Percentiles rank a stretch among this genome's conserved stretches.
phyloP scores from a whole-genome alignment of 495 filamentous ascomycete species.

The Achaetomiella virescens region DNA sequence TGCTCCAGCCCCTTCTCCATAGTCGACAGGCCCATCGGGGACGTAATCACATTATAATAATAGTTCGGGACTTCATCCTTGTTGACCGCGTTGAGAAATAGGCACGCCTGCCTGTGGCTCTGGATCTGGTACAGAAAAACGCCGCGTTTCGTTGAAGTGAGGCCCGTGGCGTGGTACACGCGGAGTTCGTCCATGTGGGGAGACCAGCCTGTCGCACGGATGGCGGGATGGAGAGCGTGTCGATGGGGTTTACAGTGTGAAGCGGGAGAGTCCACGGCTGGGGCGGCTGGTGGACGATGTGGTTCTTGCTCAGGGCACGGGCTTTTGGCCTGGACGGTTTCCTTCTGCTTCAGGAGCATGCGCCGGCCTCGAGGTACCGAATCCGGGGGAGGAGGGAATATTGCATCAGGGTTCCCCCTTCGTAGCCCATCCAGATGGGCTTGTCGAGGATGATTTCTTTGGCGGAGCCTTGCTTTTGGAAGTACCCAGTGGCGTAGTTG shows the following conservation, averaged over 20 bases:
- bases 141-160: conserved; percentile 82
- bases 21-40: conserved; percentile 89
- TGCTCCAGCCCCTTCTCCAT: conserved; percentile 90
- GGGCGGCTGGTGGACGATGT: conserved; percentile 78
- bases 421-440: conserved; percentile 94
- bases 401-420: conserved; percentile 97
- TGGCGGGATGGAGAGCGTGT: conserved; percentile 72
- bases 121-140: conserved; percentile 89
- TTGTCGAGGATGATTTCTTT: conserved; percentile 91
- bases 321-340: conserved; percentile 86
- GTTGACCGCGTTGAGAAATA: conserved; percentile 86
- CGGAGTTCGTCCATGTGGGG: conserved; percentile 89
- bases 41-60: conserved; percentile 91
- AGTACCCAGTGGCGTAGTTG: conserved; percentile 96
- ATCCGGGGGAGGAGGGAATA: conserved; percentile 92
- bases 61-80: conserved; percentile 88
- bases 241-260: too few species aligned
- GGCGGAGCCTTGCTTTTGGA: conserved; percentile 97
- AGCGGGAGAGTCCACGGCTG: conserved; percentile 62
- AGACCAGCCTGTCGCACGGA: conserved; percentile 85
- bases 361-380: conserved; percentile 79
- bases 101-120: conserved; percentile 86
- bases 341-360: conserved; percentile 95
- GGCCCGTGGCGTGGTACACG: conserved; percentile 89
- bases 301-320: conserved; percentile 76